A percentile compares a stretch with the other conserved stretches of the same genome.
These are phyloP conservation scores for Flaveria linearis DNA, from an alignment of 129 eudicot species.

Conservation along the genomic window DNA sequence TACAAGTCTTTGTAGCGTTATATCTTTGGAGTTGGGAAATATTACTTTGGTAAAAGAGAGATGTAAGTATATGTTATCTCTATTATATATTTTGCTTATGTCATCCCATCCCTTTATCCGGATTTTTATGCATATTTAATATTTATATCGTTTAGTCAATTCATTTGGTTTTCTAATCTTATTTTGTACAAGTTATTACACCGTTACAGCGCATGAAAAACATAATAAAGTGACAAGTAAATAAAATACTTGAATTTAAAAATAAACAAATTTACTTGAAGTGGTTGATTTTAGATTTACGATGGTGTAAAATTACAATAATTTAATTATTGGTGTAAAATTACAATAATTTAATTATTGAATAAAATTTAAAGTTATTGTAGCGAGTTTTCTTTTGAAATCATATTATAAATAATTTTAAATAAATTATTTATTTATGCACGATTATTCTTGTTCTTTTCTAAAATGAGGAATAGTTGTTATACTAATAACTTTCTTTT, in stretches of 20 bases:
- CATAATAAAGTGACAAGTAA: not conserved
- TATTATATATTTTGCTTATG: slow-evolving; percentile 32
- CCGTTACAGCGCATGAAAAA: not conserved
- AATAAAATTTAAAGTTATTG: not conserved
- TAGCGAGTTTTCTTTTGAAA: not conserved
- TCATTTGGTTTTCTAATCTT: slow-evolving; percentile 19
- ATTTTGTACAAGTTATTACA: slow-evolving; percentile 31
- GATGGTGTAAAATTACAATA: not conserved
- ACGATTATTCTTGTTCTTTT: not conserved
- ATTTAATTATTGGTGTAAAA: too few species aligned
- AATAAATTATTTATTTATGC: not conserved
- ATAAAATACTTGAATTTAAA: not conserved
- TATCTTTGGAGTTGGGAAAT: not conserved
- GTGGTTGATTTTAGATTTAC: not conserved
- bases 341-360: not conserved
- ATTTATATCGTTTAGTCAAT: slow-evolving; percentile 24
- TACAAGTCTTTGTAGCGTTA: not conserved
- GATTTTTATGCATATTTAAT: slow-evolving; percentile 23
- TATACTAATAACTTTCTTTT: slow-evolving; percentile 3
- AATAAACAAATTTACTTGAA: not conserved
- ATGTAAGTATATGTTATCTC: slow-evolving; percentile 28
- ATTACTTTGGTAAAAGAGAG: slow-evolving; percentile 21
- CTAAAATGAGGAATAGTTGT: not conserved
- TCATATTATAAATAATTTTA: not conserved
- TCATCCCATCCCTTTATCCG: slow-evolving; percentile 31